These are phyloP conservation scores for Aquanectria penicillioides DNA, from an alignment of 2,329 filamentous ascomycete species.

Conservation along the genomic window DNA sequence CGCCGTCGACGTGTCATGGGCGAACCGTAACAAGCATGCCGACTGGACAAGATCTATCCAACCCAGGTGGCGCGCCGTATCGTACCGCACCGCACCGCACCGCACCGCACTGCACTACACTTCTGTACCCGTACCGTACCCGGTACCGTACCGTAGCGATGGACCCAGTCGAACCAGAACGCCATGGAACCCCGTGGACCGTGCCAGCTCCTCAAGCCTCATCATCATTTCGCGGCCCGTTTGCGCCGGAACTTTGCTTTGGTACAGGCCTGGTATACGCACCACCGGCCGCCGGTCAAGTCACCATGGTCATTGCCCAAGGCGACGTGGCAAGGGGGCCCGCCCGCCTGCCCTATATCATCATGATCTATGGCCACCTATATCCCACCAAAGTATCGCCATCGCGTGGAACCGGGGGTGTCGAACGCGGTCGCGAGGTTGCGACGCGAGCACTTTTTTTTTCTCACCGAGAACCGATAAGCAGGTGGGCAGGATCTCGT, in stretches of 20 bases:
- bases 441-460: conserved; percentile 2
- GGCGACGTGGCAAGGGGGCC: conserved; percentile 23
- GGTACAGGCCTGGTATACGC: not conserved
- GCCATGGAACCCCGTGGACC: not conserved
- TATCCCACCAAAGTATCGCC: conserved; percentile 15
- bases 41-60: conserved; percentile 9
- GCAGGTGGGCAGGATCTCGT: not conserved
- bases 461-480: conserved; percentile 1
- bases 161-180: not conserved
- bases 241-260: conserved; percentile 5
- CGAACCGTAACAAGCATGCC: not conserved
- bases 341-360: conserved; percentile 15
- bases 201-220: not conserved
- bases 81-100: not conserved
- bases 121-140: no score
- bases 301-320: conserved; percentile 3
- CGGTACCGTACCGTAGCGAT: no score
- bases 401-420: conserved; percentile 12
- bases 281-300: conserved; percentile 1
- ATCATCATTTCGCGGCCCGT: not conserved
- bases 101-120: not conserved
- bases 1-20: conserved; percentile 20
- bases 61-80: not conserved
- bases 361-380: conserved; percentile 15
- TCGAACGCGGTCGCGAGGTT: not conserved